Conservation (phyloP, 306 rosid genomes). For the Aeschynomene evenia region DNA sequence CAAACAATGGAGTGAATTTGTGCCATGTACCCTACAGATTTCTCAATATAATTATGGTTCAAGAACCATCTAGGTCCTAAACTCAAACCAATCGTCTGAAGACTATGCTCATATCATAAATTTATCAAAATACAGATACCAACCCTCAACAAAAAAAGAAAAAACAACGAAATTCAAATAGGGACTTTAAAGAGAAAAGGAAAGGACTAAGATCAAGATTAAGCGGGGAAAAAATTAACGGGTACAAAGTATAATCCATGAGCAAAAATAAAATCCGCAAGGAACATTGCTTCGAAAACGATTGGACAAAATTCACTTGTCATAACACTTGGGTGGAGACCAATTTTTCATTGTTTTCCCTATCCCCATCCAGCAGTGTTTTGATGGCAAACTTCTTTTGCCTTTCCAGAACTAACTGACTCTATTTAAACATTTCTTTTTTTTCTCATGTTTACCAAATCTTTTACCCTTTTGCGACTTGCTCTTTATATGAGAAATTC, state of each 20-base stretch:
- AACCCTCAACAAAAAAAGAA: too few species aligned
- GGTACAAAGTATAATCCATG: not conserved
- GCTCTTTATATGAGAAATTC: slow-evolving; percentile 50
- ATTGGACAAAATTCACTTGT: not conserved
- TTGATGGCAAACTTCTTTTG: not conserved
- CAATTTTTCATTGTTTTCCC: not conserved
- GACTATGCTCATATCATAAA: too few species aligned
- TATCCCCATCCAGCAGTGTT: not conserved
- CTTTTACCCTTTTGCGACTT: slow-evolving; percentile 58
- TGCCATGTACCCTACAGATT: too few species aligned
- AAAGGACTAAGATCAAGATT: not conserved
- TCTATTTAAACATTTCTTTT: slow-evolving; percentile 45
- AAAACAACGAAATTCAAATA: too few species aligned
- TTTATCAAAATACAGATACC: too few species aligned
- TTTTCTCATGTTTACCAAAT: slow-evolving; percentile 54
- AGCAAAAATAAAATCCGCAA: not conserved
- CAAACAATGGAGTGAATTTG: too few species aligned
- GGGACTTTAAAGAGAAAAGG: not conserved
- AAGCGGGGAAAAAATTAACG: not conserved
- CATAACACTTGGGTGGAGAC: not conserved
- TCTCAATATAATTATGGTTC: too few species aligned
- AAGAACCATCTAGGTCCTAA: too few species aligned
- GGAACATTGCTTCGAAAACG: not conserved
- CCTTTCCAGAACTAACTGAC: not conserved
- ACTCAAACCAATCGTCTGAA: too few species aligned